Conservation (phyloP, 768 basidiomycete species). For the Daedalea quercina region DNA sequence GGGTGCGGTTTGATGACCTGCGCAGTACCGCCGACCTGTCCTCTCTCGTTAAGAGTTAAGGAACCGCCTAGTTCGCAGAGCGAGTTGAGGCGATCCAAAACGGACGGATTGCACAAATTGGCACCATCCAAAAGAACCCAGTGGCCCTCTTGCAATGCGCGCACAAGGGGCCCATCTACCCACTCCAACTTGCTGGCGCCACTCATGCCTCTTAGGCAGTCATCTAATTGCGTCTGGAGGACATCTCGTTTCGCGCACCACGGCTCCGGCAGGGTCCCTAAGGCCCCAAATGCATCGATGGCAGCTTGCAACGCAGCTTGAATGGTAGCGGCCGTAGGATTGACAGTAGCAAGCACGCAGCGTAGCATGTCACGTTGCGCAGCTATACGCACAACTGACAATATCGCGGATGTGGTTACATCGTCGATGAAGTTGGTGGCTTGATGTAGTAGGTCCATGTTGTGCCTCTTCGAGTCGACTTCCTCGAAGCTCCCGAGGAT, state of each 20-base stretch:
- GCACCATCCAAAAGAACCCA: slow-evolving; percentile 92
- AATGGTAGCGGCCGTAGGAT: background rate
- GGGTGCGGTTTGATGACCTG: slow-evolving; percentile 78
- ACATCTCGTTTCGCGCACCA: slow-evolving; percentile 5
- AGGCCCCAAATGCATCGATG: slow-evolving; percentile 22
- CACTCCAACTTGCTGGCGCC: slow-evolving; percentile 72
- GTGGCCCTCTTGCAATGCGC: slow-evolving; percentile 77
- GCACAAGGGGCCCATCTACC: slow-evolving; percentile 89
- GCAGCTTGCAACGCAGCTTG: slow-evolving; percentile 16
- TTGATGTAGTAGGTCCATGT: slow-evolving; percentile 31
- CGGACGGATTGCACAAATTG: slow-evolving; percentile 91
- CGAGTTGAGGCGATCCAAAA: slow-evolving; percentile 93
- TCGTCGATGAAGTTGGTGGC: slow-evolving; percentile 22
- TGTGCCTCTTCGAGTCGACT: slow-evolving; percentile 48
- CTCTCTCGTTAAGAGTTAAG: slow-evolving; percentile 85
- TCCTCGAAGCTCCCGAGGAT: slow-evolving; percentile 96
- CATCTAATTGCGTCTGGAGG: slow-evolving; percentile 18
- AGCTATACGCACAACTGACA: slow-evolving; percentile 2
- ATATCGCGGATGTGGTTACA: slow-evolving; percentile 4
- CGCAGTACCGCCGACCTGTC: slow-evolving; percentile 70
- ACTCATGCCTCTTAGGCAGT: slow-evolving; percentile 19
- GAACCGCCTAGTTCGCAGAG: slow-evolving; percentile 84
- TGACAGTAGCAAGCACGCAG: slow-evolving; percentile 8
- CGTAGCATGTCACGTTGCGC: background rate
- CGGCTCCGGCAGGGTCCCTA: slow-evolving; percentile 13